These are phyloP conservation scores for Pseudopyricularia javanii DNA, from an alignment of 2,329 filamentous ascomycete species.

Conservation along the genomic window DNA sequence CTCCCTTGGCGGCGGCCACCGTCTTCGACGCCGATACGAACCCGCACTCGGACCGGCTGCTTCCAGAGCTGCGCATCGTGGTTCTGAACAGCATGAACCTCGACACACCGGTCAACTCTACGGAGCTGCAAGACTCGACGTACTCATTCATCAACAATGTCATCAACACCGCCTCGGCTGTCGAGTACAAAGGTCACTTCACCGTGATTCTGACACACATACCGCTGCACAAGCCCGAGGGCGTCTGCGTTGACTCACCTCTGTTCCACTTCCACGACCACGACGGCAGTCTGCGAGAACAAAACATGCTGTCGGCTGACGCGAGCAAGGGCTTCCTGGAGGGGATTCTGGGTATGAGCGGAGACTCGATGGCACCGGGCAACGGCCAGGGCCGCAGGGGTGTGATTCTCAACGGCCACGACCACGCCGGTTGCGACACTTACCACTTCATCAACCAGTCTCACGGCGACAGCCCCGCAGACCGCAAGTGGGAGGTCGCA, in stretches of 20 bases:
- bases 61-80: slow-evolving; percentile 66
- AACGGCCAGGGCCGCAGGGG: slow-evolving; percentile 58
- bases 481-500: slow-evolving; percentile 36
- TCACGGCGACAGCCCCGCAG: slow-evolving; percentile 21
- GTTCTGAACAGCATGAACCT: slow-evolving; percentile 90
- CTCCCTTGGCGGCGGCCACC: slow-evolving; percentile 22
- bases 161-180: slow-evolving; percentile 49
- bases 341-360: slow-evolving; percentile 69
- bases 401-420: slow-evolving; percentile 82
- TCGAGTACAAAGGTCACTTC: slow-evolving; percentile 51
- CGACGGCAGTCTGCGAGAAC: slow-evolving; percentile 67
- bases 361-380: slow-evolving; percentile 42
- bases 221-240: slow-evolving; percentile 71
- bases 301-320: slow-evolving; percentile 73
- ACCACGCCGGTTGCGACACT: slow-evolving; percentile 88
- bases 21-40: slow-evolving; percentile 28
- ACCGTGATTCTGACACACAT: slow-evolving; percentile 88
- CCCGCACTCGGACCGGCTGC: slow-evolving; percentile 31
- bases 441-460: slow-evolving; percentile 69
- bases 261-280: slow-evolving; percentile 67
- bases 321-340: slow-evolving; percentile 68
- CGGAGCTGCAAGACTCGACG: slow-evolving; percentile 59
- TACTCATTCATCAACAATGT: slow-evolving; percentile 65
- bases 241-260: slow-evolving; percentile 73
- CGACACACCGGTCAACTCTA: slow-evolving; percentile 63